Base-by-base conservation (phyloP, 2,329 filamentous ascomycete species). In the Colletotrichum eleusines region DNA sequence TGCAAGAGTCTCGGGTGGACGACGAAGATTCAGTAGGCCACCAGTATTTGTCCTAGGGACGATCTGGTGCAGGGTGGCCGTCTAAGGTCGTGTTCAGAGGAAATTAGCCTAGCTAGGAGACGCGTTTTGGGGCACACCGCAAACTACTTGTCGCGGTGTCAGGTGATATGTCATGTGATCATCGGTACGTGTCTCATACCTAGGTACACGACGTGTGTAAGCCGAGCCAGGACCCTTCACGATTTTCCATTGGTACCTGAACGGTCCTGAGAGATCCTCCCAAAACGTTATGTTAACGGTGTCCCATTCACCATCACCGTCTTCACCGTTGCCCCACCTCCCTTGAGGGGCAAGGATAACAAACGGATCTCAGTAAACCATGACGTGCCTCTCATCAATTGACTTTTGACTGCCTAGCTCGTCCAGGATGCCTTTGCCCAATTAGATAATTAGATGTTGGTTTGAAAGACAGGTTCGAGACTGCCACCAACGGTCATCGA, bases 221-320 rank as follows among this genome's bases (percentile, higher is more conserved):
- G 40, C 20, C 28, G 5, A 2, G 28, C n/a, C n/a, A 28, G 31
- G 31, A 20, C 20, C 31, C 31, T 20, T 16, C 18, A 20, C 23
- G 53, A 66, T 35, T 31, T 53, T 2, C 2, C 53, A n/a, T 18
- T 8, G 40, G 38, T 20, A 40, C 35, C 26, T 54, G 20, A 12
- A 60, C 69, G 44, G 33, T 59, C 63, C 57, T n/a, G 46, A 58
- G 42, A 54, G 59, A 63, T 59, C 57, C 40, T 33, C 57, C 42
- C 51, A 53, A 68, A 71, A 71, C 69, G 64, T 54, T 68, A 71
- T 59, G 33, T 60, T 59, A 60, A 71, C 64, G 69, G 69, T 67
- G 28, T 48, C n/a, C 55, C 26, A 40, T 38, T 28, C 31, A 20
- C 23, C 20, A 23, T 18, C 38, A 60, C 26, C 63, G 63, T 71